phyloP scores from a whole-genome alignment of 495 filamentous ascomycete genomes.

The Aspergillus saccharolyticus region DNA sequence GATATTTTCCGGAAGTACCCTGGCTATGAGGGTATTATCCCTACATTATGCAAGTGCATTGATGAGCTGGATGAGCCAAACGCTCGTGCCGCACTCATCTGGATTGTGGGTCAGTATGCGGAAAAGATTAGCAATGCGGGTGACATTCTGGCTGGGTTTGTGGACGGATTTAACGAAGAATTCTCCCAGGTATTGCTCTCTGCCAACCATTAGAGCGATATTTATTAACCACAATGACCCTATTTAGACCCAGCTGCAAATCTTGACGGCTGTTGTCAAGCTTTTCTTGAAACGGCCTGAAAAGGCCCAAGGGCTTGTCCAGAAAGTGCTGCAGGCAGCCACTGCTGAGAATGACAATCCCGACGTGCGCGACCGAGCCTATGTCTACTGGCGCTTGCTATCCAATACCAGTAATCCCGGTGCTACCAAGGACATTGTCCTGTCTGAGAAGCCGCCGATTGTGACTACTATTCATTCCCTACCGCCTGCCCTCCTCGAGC shows the following conservation, averaged over 20 bases:
- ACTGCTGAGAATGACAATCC: slow-evolving; percentile 96
- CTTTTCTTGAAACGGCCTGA: slow-evolving; percentile 95
- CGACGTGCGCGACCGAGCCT: slow-evolving; percentile 92
- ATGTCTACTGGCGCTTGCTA: slow-evolving; percentile 97
- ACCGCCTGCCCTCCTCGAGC: slow-evolving; percentile 75
- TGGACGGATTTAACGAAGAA: slow-evolving; percentile 89
- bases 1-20: slow-evolving; percentile 98
- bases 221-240: slow-evolving; percentile 1
- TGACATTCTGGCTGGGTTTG: slow-evolving; percentile 80
- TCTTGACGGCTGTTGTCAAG: slow-evolving; percentile 93
- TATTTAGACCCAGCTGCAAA: slow-evolving; percentile 80
- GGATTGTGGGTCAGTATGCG: slow-evolving; percentile 98
- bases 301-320: slow-evolving; percentile 85
- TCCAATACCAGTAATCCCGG: slow-evolving; percentile 77
- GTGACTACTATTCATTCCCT: slow-evolving; percentile 87
- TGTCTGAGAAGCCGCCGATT: slow-evolving; percentile 92
- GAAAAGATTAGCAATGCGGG: slow-evolving; percentile 98
- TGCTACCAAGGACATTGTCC: slow-evolving; percentile 81
- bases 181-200: slow-evolving; percentile 62
- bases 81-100: slow-evolving; percentile 86
- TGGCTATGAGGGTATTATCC: slow-evolving; percentile 96
- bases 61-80: slow-evolving; percentile 95
- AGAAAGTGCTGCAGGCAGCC: slow-evolving; percentile 86
- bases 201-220: background rate
- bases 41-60: slow-evolving; percentile 91